Percentiles rank a stretch among this genome's conserved stretches.
Conservation (phyloP, 176 grass and related monocot species). For the Thalia dealbata region DNA sequence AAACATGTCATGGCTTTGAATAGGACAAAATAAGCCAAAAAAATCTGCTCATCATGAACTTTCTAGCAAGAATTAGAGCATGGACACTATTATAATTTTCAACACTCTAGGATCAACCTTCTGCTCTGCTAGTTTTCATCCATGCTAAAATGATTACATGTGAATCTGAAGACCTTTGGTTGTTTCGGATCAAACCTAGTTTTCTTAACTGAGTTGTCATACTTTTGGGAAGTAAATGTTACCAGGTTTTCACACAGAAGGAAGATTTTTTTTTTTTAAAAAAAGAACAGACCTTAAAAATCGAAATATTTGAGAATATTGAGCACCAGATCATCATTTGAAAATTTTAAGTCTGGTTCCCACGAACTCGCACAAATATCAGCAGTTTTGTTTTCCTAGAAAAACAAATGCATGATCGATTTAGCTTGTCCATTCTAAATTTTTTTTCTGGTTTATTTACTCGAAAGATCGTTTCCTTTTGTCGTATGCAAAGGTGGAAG, state of each 20-base stretch:
- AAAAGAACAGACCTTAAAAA: no score
- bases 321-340: no score
- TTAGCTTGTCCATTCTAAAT: background rate
- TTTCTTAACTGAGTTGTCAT: no score
- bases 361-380: no score
- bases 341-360: no score
- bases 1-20: background rate
- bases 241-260: no score
- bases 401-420: background rate
- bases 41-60: background rate
- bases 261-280: no score
- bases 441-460: background rate
- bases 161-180: background rate
- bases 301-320: no score
- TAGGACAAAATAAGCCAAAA: background rate
- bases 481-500: conserved; percentile 39
- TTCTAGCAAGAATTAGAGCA: background rate
- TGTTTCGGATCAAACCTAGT: no score
- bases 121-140: background rate
- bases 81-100: background rate
- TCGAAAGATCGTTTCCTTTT: background rate
- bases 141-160: background rate
- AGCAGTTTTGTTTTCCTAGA: background rate
- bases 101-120: background rate
- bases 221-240: no score